These are phyloP conservation scores for Amoebophrya sp. DNA, from an alignment of 169 alveolate species.

Conservation along the genomic window DNA sequence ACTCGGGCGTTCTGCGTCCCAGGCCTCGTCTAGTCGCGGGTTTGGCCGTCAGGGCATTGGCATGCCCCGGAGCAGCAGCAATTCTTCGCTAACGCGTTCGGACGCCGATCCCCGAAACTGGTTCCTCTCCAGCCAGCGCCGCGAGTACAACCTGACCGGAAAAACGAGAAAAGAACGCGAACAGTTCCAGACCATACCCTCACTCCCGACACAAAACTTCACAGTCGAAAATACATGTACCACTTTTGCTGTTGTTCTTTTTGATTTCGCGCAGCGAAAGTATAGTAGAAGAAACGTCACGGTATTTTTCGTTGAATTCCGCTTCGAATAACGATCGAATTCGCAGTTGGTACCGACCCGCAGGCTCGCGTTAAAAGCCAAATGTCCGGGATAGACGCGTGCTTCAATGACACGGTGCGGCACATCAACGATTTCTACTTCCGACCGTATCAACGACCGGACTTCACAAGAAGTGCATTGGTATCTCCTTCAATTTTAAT, in stretches of 20 bases:
- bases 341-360: not conserved
- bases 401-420: not conserved
- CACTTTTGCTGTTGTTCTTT: too few species aligned
- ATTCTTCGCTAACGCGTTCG: not conserved
- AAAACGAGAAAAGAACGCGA: not conserved
- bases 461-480: not conserved
- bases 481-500: too few species aligned
- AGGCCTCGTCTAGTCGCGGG: too few species aligned
- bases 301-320: too few species aligned
- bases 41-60: too few species aligned
- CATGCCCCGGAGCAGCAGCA: too few species aligned
- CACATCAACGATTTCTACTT: not conserved
- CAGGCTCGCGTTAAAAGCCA: not conserved
- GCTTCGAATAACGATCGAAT: not conserved
- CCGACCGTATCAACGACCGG: not conserved
- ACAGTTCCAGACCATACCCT: not conserved
- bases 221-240: not conserved
- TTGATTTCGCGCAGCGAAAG: too few species aligned
- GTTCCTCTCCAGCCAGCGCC: not conserved
- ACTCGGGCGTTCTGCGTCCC: too few species aligned
- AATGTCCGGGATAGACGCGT: not conserved
- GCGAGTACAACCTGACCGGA: not conserved
- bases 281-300: too few species aligned
- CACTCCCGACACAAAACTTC: not conserved
- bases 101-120: not conserved